phyloP scores from a whole-genome alignment of 75 land plant genomes.

The Sequoiadendron giganteum region DNA sequence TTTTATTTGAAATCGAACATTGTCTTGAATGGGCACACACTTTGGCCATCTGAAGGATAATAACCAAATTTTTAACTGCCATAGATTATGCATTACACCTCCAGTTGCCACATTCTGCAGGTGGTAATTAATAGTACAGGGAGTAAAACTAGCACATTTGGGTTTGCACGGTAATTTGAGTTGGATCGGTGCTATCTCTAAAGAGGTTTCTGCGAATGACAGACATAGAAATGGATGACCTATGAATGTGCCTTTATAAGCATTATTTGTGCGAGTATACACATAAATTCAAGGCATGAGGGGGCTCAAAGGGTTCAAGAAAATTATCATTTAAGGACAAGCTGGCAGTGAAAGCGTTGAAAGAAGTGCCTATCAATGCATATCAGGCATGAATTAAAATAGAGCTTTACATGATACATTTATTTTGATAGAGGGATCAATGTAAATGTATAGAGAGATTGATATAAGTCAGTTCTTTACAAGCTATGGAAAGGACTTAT shows the following conservation, averaged over 20 bases:
- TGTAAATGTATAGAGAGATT: not conserved
- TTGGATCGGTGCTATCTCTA: not conserved
- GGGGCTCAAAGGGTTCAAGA: not conserved
- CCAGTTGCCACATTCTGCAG: not conserved
- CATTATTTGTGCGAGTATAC: not conserved
- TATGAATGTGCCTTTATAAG: not conserved
- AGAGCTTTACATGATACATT: too few species aligned
- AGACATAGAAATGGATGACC: not conserved
- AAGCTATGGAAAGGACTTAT: too few species aligned
- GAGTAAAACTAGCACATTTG: not conserved
- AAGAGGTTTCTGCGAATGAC: not conserved
- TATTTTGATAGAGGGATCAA: too few species aligned
- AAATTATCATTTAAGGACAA: not conserved
- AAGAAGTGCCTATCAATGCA: not conserved
- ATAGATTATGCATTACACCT: not conserved
- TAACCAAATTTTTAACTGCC: not conserved
- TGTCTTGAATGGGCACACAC: not conserved
- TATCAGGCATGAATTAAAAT: not conserved
- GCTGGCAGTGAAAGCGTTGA: not conserved
- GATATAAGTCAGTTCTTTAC: not conserved
- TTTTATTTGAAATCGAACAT: too few species aligned
- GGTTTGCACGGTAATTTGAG: not conserved
- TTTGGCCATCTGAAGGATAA: too few species aligned
- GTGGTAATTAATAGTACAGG: too few species aligned
- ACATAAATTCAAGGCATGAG: too few species aligned